Base-by-base conservation (phyloP, 1,139 yeast genomes). In the Saccharomyces hybrid region DNA sequence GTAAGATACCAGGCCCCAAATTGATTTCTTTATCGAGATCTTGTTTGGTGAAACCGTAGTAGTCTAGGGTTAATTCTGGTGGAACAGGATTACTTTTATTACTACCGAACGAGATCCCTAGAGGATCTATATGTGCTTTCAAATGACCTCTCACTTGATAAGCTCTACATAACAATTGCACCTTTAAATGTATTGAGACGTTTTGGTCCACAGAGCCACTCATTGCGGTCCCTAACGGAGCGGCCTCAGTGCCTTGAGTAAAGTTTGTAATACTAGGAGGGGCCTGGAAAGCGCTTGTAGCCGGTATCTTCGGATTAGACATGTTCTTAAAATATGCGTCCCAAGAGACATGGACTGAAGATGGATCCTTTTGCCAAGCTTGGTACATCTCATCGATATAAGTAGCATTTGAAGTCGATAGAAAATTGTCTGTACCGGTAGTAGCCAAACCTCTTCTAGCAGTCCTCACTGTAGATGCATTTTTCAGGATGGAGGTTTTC, bases 111-210 rank as follows among this genome's bases (percentile, higher is more conserved):
- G 93, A 83, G 67, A 93, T 87, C 42, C 88, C 95, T 69, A 93
- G 78, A 14, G 99, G 99, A 73, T 93, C 99, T 59, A 91, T 86
- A 68, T 84, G 86, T 51, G 99, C 97, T 76, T 88, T 89, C 72
- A 85, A 88, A 73, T 93, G 99, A 61, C 99, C 99, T 74, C 98
- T 84, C 54, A 93, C 99, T 77, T 93, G 99, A 76, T 91, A 95
- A 48, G 99, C 99, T 73, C 99, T 88, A 58, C 95, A 98, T 66
- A 93, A 79, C 64, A 93, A 82, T 79, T 93, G 99, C 26, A 90
- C 95, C 74, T 93, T 95, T 78, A 93, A 82, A 73, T 95, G 99
- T 60, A 89, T 80, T 62, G 88, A 80, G 54, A 93, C 90, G 63
- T 86, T 90, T 67, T 82, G 83, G 57, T 76, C 70, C 7, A 65